Conservation (phyloP, 2,329 filamentous ascomycete species). For the Fusarium camptoceras region DNA sequence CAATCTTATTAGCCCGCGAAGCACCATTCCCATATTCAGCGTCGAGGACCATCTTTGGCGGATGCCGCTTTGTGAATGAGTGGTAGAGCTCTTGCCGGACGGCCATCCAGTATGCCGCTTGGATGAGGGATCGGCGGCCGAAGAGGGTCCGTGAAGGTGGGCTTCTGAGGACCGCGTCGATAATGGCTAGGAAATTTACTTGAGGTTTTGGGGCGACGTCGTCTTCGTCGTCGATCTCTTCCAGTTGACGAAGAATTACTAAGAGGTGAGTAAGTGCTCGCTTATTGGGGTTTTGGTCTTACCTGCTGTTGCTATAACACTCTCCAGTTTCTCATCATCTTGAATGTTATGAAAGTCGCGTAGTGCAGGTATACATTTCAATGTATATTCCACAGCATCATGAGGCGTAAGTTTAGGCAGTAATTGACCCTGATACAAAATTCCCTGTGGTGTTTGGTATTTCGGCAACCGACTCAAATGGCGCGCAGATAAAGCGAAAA, state of each 20-base stretch:
- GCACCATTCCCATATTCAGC: conserved; percentile 51
- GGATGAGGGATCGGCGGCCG: conserved; percentile 52
- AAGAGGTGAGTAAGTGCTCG: conserved; percentile 9
- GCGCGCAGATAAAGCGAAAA: conserved; percentile 56
- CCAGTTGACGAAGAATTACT: conserved; percentile 55
- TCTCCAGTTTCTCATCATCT: conserved; percentile 55
- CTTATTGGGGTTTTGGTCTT: background rate
- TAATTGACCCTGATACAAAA: conserved; percentile 54
- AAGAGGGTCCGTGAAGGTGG: conserved; percentile 54
- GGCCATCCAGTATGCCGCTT: conserved; percentile 58
- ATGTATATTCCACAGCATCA: conserved; percentile 56
- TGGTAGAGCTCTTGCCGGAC: conserved; percentile 57
- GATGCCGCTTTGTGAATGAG: conserved; percentile 54
- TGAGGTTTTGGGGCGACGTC: conserved; percentile 43
- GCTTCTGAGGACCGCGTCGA: conserved; percentile 54
- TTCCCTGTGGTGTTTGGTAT: conserved; percentile 52
- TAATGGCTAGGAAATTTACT: conserved; percentile 56
- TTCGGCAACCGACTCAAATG: conserved; percentile 55
- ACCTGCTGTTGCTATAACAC: conserved; percentile 53
- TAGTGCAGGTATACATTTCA: conserved; percentile 55
- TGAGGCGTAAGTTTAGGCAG: conserved; percentile 52
- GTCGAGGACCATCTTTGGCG: conserved; percentile 53
- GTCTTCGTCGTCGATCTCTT: conserved; percentile 57
- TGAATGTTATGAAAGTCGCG: conserved; percentile 52
- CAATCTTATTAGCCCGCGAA: conserved; percentile 55